Conservation (phyloP, 768 basidiomycete species). For the Auricularia sp. region DNA sequence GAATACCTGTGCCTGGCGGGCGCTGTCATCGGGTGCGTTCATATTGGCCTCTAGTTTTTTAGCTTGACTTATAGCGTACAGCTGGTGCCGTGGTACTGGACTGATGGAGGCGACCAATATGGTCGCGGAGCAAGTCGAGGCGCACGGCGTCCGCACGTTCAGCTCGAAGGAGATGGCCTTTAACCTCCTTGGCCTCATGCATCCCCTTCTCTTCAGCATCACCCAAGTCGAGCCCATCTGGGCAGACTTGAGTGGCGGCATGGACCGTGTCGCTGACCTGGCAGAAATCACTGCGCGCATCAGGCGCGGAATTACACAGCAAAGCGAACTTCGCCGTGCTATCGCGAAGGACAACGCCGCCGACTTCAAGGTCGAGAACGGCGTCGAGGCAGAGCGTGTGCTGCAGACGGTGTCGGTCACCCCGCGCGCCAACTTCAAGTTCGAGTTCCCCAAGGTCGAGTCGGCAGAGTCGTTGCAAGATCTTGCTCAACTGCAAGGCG, state of each 20-base stretch:
- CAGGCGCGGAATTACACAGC: constrained; percentile 68
- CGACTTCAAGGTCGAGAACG: constrained; percentile 89
- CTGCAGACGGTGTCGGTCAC: constrained; percentile 87
- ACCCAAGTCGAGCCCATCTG: constrained; percentile 99
- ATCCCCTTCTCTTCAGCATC: constrained; percentile 96
- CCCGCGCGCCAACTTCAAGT: constrained; percentile 96
- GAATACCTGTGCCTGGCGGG: constrained; percentile 97
- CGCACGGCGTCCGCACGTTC: constrained; percentile 91
- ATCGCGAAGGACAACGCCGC: constrained; percentile 89
- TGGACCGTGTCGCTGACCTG: constrained; percentile 93
- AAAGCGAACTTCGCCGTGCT: constrained; percentile 87
- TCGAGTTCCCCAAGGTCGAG: constrained; percentile 86
- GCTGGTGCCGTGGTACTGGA: constrained; percentile 97
- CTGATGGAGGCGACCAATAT: constrained; percentile 94
- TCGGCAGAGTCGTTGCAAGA: constrained; percentile 57
- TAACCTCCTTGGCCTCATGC: constrained; percentile 99
- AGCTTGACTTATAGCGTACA: constrained; percentile 20
- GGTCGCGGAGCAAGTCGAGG: constrained; percentile 88
- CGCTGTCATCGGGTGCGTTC: constrained; percentile 86
- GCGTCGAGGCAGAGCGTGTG: constrained; percentile 84
- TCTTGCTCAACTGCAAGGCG: constrained; percentile 68
- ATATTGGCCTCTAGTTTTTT: not conserved
- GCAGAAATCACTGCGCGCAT: constrained; percentile 87
- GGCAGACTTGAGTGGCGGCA: constrained; percentile 97
- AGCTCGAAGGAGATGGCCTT: constrained; percentile 99